A percentile compares a stretch with the other conserved stretches of the same genome.
These are phyloP conservation scores for Elymus sibiricus DNA, from an alignment of 176 grass and related monocot species.

Conservation along the genomic window DNA sequence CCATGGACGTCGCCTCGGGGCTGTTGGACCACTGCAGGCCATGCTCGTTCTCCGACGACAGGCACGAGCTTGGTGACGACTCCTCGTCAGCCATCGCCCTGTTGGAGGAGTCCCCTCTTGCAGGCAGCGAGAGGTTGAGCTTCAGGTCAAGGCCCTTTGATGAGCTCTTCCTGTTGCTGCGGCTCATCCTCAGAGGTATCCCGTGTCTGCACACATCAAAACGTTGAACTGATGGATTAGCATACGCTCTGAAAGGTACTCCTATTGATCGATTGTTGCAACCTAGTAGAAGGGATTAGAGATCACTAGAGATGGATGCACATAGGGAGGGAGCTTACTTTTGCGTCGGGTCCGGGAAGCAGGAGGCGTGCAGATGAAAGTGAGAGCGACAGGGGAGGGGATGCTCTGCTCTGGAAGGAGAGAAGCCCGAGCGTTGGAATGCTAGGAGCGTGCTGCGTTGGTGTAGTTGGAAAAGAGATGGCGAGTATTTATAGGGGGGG, in stretches of 20 bases:
- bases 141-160: constrained; percentile 73
- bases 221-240: not conserved
- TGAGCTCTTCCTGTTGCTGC: constrained; percentile 66
- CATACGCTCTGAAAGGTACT: not conserved
- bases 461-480: constrained; percentile 30
- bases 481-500: constrained; percentile 52
- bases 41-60: constrained; percentile 78
- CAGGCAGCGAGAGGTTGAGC: constrained; percentile 68
- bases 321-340: constrained; percentile 26
- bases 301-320: not conserved
- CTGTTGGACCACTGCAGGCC: constrained; percentile 67
- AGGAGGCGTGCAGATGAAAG: not conserved
- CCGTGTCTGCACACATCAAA: constrained; percentile 17
- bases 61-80: constrained; percentile 72
- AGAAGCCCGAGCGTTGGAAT: constrained; percentile 21
- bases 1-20: constrained; percentile 84
- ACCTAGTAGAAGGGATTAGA: not conserved
- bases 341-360: not conserved
- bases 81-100: constrained; percentile 54
- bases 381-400: not conserved
- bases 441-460: constrained; percentile 28
- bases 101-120: constrained; percentile 45
- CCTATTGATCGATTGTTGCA: not conserved
- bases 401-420: not conserved
- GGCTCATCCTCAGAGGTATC: constrained; percentile 49